Evolutionary conservation across 805 yeast species (phyloP).

Genomic region (Suhomyces faveliae): DNA sequence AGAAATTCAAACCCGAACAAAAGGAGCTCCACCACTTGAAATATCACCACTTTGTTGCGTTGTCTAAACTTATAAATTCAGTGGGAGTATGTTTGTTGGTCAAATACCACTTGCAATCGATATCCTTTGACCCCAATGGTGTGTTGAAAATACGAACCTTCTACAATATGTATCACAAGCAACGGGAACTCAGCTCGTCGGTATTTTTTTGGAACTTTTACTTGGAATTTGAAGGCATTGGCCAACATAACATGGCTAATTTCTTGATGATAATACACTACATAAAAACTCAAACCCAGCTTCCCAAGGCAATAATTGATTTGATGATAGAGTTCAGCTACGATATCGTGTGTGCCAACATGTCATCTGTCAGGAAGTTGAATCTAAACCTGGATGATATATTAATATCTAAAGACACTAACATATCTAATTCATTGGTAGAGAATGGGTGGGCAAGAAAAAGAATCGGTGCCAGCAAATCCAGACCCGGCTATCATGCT

Average conservation of each 20-base stretch:
- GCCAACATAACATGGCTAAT: conserved; percentile 43
- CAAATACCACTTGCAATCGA: conserved; percentile 29
- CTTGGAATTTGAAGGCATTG: conserved; percentile 50
- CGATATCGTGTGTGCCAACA: conserved; percentile 21
- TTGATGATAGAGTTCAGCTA: conserved; percentile 32
- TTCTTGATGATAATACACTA: conserved; percentile 45
- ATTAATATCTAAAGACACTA: conserved; percentile 18
- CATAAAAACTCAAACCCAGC: conserved; percentile 42
- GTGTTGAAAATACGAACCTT: conserved; percentile 19
- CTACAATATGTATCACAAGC: conserved; percentile 26
- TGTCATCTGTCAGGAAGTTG: conserved; percentile 22
- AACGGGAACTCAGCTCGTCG: conserved; percentile 37
- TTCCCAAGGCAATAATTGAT: conserved; percentile 51
- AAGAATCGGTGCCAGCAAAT: conserved; percentile 19
- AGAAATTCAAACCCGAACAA: background rate
- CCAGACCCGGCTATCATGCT: background rate
- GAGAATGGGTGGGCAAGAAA: conserved; percentile 24
- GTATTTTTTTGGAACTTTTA: conserved; percentile 56
- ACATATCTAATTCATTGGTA: conserved; percentile 25
- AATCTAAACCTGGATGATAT: conserved; percentile 14
- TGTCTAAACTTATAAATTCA: conserved; percentile 34
- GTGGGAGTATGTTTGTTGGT: conserved; percentile 39
- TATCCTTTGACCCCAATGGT: conserved; percentile 10
- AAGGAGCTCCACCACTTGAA: conserved; percentile 1
- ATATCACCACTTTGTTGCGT: conserved; percentile 18